Conservation (phyloP, 345 rosid species). For the Heritiera fomes region DNA sequence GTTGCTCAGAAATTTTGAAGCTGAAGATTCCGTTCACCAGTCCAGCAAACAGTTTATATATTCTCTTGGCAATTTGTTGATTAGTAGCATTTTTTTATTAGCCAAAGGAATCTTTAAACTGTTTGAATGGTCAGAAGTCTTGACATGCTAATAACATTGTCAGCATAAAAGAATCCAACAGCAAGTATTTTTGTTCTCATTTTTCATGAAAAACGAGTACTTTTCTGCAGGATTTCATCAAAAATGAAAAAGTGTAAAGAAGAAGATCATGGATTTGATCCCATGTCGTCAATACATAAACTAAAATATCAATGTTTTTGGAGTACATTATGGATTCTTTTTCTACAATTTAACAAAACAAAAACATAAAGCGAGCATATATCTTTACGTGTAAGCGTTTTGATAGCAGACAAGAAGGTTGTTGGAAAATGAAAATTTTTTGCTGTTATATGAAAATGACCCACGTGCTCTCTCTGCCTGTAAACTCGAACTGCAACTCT, state of each 20-base stretch:
- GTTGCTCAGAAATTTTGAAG: not conserved
- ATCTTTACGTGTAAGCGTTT: not conserved
- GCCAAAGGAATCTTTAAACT: too few species aligned
- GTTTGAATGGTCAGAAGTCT: too few species aligned
- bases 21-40: constrained; percentile 1
- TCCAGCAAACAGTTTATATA: too few species aligned
- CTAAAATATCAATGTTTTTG: not conserved
- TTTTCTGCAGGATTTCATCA: too few species aligned
- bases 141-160: too few species aligned
- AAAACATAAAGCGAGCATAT: not conserved
- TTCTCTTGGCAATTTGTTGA: too few species aligned
- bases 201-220: too few species aligned
- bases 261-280: not conserved
- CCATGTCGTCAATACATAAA: not conserved
- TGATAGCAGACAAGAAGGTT: not conserved
- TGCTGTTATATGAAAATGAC: not conserved
- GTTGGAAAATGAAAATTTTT: not conserved
- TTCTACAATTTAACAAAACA: not conserved
- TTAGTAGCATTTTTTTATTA: too few species aligned
- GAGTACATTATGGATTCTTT: not conserved
- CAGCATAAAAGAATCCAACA: too few species aligned
- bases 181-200: too few species aligned
- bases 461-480: not conserved
- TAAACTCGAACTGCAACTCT: not conserved
- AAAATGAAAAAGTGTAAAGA: not conserved